Evolutionary conservation across 2,329 filamentous ascomycete species (phyloP).

Genomic region (Cordyceps fumosorosea): DNA sequence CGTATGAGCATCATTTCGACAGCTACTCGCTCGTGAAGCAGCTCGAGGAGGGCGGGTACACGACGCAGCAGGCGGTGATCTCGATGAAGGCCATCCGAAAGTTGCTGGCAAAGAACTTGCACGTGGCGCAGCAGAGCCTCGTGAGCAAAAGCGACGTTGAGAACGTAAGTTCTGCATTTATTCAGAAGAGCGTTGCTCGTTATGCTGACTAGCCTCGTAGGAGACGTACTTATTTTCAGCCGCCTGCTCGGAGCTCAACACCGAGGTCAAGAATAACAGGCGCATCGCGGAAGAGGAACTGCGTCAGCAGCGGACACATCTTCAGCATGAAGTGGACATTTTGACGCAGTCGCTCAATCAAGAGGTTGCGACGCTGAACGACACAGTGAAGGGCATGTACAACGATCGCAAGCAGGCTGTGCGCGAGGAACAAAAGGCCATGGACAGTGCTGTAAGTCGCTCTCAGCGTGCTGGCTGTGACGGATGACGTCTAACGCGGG

Average conservation of each 20-base stretch:
- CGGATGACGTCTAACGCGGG: not conserved
- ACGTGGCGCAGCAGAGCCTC: slow-evolving; percentile 70
- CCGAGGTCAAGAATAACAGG: slow-evolving; percentile 75
- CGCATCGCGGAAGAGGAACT: slow-evolving; percentile 73
- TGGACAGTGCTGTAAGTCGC: slow-evolving; percentile 67
- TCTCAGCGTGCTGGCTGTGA: too few species aligned
- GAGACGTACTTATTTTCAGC: slow-evolving; percentile 91
- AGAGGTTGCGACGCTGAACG: slow-evolving; percentile 73
- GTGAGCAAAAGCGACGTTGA: slow-evolving; percentile 90
- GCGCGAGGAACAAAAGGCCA: slow-evolving; percentile 75
- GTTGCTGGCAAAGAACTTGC: slow-evolving; percentile 71
- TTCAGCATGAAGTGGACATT: slow-evolving; percentile 96
- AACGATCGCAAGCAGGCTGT: slow-evolving; percentile 93
- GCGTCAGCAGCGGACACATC: slow-evolving; percentile 71
- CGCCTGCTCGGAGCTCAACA: slow-evolving; percentile 84
- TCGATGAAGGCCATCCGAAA: slow-evolving; percentile 88
- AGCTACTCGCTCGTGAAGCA: slow-evolving; percentile 83
- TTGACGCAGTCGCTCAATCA: slow-evolving; percentile 77
- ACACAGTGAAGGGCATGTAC: slow-evolving; percentile 92
- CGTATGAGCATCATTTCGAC: slow-evolving; percentile 94
- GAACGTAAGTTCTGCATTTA: slow-evolving; percentile 46
- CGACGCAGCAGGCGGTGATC: slow-evolving; percentile 66
- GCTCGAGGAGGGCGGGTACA: slow-evolving; percentile 68
- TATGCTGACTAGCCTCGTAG: slow-evolving; percentile 27
- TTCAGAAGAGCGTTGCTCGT: not conserved